Evolutionary conservation across 2,329 filamentous ascomycete species (phyloP).

Genomic region (Dactylella cylindrospora): DNA sequence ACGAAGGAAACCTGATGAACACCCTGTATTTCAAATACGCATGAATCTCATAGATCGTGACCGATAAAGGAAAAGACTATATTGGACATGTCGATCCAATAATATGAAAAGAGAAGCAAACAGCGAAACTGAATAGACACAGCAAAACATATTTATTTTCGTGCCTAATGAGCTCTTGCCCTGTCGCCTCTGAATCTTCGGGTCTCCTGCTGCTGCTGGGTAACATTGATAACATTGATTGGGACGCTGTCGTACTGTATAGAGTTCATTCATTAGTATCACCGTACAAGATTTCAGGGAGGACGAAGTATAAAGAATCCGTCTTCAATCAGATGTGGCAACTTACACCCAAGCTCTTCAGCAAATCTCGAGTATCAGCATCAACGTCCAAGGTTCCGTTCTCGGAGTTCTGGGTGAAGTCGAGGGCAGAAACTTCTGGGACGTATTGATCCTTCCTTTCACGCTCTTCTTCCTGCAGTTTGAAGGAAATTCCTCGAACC

Average conservation of each 20-base stretch:
- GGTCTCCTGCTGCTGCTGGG: conserved; percentile 70
- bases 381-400: conserved; percentile 92
- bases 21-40: conserved; percentile 39
- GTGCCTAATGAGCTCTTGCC: conserved; percentile 46
- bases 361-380: conserved; percentile 95
- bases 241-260: conserved; percentile 91
- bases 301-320: neutral
- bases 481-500: conserved; percentile 99
- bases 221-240: conserved; percentile 90
- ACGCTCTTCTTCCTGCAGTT: conserved; percentile 99
- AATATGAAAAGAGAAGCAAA: conserved; percentile 15
- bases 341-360: conserved; percentile 98
- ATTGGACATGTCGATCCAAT: conserved; percentile 36
- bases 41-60: conserved; percentile 35
- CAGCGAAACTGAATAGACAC: conserved; percentile 33
- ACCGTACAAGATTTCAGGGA: conserved; percentile 64
- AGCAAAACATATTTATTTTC: conserved; percentile 49
- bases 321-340: conserved; percentile 43
- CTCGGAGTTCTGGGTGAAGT: conserved; percentile 94
- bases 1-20: conserved; percentile 44
- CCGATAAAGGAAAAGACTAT: conserved; percentile 25
- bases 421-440: conserved; percentile 95
- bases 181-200: conserved; percentile 48
- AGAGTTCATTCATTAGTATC: conserved; percentile 19
- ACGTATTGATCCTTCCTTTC: conserved; percentile 99